Evolutionary conservation across 306 rosid genomes (phyloP).

Genomic region (Parietaria judaica): DNA sequence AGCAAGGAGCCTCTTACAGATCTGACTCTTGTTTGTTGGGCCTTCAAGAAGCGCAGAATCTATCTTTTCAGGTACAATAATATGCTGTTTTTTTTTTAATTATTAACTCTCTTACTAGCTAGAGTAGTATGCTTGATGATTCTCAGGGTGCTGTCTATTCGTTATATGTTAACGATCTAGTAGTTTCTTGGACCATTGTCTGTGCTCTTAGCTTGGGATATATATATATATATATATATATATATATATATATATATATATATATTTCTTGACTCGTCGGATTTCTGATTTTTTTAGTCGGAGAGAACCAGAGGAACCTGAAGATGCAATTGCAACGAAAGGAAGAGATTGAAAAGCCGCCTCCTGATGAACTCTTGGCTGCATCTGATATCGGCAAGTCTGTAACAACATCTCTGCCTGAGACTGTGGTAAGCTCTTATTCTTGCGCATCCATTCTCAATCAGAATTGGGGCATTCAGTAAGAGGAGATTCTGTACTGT

Average conservation of each 20-base stretch:
- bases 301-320: slow-evolving; percentile 99
- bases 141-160: background rate
- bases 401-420: slow-evolving; percentile 88
- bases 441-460: slow-evolving; percentile 7
- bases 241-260: no score
- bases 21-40: slow-evolving; percentile 92
- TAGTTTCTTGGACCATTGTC: no score
- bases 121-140: background rate
- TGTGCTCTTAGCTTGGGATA: no score
- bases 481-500: background rate
- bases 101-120: no score
- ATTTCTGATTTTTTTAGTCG: slow-evolving; percentile 41
- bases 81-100: no score
- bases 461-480: background rate
- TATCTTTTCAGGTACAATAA: slow-evolving; percentile 69
- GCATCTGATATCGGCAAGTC: slow-evolving; percentile 95
- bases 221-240: no score
- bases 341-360: slow-evolving; percentile 99
- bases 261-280: slow-evolving; percentile 12
- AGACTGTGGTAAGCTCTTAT: slow-evolving; percentile 70
- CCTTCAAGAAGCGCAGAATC: slow-evolving; percentile 95
- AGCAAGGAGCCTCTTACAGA: slow-evolving; percentile 92
- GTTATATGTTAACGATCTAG: no score
- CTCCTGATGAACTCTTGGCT: slow-evolving; percentile 90
- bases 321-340: slow-evolving; percentile 95